Base-by-base conservation (phyloP, 441 rosid genomes). In the Pelargonium australe region DNA sequence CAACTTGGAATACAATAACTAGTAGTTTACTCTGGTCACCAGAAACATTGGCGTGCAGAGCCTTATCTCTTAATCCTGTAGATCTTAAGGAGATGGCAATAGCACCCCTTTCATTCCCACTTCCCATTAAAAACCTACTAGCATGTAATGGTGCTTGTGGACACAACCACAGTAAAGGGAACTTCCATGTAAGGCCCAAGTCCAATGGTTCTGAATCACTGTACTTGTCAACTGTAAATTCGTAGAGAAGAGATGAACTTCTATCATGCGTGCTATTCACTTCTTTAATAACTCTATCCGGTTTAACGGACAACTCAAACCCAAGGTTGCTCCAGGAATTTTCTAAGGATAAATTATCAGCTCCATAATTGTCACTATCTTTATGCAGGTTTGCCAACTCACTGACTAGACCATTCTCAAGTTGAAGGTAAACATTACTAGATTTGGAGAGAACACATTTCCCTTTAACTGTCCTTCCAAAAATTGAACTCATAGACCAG, bases 91-190 rank as follows among this genome's bases (percentile, higher is more conserved):
- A 82, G 79, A 95, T 86, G 66, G 98, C 96, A 78, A 94, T 89
- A 53, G 97, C 90, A 69, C 98, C 99, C 73, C 96, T 90, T 80
- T 90, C 97, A 63, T 95, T 95, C 65, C 98, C 98, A 72, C 96
- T 92, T 49, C 97, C 99, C 99, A 92, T 95, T 81, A 90, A 80
- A 65, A 92, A 92, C 80, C 98, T 87, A 73, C 79, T 85, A 11
- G 85, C 85, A 71, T 76, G 96, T 68, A 95, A 82, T 40, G 97
- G 99, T 70, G 91, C 85, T 65, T 79, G 89, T 78, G 76, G 78
- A 53, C 84, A 81, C 13, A 90, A 83, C 98, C 98, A 95, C 63
- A 72, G 75, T 34, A 85, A 66, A 20, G 97, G 95, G 79, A 53
- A 45, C 77, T 86, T 90, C 99, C 98, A 95, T 19, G 76, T 73